Evolutionary conservation across 116 monocot species (phyloP).

Genomic region (Zostera marina): DNA sequence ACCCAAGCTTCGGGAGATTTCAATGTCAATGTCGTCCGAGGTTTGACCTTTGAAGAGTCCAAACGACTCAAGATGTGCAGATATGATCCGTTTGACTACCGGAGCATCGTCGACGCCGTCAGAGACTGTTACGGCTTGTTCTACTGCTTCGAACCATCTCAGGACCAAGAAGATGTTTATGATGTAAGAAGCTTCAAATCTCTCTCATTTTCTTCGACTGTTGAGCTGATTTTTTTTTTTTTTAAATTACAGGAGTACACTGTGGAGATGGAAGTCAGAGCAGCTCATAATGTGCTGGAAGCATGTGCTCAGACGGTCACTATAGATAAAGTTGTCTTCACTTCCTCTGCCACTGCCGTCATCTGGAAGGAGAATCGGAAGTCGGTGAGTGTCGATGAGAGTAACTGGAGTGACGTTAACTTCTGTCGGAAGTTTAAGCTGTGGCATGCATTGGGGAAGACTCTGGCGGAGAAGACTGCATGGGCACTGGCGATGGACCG

Average conservation of each 20-base stretch:
- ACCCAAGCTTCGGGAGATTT: slow-evolving; percentile 1
- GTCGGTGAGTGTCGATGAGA: slow-evolving; percentile 9
- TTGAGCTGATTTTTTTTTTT: no score
- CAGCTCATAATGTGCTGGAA: slow-evolving; percentile 16
- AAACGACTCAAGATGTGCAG: slow-evolving; percentile 5
- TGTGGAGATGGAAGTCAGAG: slow-evolving; percentile 19
- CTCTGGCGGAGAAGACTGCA: slow-evolving; percentile 64
- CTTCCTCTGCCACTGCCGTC: slow-evolving; percentile 18
- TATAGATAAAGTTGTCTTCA: slow-evolving; percentile 14
- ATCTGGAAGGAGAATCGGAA: slow-evolving; percentile 17
- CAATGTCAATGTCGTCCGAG: not conserved
- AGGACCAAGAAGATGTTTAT: slow-evolving; percentile 5
- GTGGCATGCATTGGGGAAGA: slow-evolving; percentile 78
- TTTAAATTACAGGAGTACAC: slow-evolving; percentile 9
- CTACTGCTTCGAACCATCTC: slow-evolving; percentile 15
- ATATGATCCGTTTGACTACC: slow-evolving; percentile 15
- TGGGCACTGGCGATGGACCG: slow-evolving; percentile 88
- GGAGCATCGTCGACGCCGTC: slow-evolving; percentile 17
- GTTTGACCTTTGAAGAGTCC: slow-evolving; percentile 2
- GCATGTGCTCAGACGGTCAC: slow-evolving; percentile 18
- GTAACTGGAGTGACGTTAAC: slow-evolving; percentile 13
- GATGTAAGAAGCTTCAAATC: slow-evolving; percentile 15
- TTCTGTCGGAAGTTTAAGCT: slow-evolving; percentile 17
- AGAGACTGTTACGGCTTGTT: slow-evolving; percentile 18
- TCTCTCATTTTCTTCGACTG: no score